These are phyloP conservation scores for Solanum arcanum DNA, from an alignment of 257 asterid species.

Conservation along the genomic window DNA sequence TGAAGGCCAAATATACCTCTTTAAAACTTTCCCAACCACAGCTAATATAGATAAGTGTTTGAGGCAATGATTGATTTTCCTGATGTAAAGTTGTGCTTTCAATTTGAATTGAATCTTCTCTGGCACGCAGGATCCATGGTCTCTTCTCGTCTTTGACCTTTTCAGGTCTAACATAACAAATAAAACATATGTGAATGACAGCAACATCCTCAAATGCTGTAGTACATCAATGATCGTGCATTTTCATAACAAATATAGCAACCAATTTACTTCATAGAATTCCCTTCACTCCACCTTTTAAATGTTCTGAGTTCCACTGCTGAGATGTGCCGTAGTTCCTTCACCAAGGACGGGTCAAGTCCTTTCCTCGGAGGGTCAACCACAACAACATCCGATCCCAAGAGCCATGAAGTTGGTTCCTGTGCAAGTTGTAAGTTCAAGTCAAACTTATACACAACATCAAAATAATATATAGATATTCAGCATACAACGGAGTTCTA, in stretches of 20 bases:
- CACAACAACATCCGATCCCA: slow-evolving; percentile 86
- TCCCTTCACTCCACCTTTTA: slow-evolving; percentile 36
- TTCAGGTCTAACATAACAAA: slow-evolving; percentile 23
- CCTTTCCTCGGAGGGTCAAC: slow-evolving; percentile 99
- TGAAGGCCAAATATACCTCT: slow-evolving; percentile 31
- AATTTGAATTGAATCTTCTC: slow-evolving; percentile 52
- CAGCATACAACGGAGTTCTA: background rate
- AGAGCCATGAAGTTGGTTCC: slow-evolving; percentile 89
- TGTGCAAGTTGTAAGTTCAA: slow-evolving; percentile 13
- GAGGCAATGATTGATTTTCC: slow-evolving; percentile 47
- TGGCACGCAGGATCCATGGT: slow-evolving; percentile 83
- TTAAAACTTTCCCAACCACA: slow-evolving; percentile 97
- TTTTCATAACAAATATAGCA: background rate
- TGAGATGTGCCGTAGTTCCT: slow-evolving; percentile 44
- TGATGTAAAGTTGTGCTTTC: slow-evolving; percentile 24
- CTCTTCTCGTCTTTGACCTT: slow-evolving; percentile 56
- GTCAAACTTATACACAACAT: background rate
- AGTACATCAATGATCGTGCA: background rate
- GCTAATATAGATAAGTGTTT: slow-evolving; percentile 82
- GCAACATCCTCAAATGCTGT: slow-evolving; percentile 2
- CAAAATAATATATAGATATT: background rate
- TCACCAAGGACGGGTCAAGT: slow-evolving; percentile 58
- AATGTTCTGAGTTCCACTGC: slow-evolving; percentile 25
- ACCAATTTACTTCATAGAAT: background rate
- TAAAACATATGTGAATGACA: slow-evolving; percentile 1